Evolutionary conservation across 345 rosid genomes (phyloP).

Genomic region (Cardiospermum halicacabum): DNA sequence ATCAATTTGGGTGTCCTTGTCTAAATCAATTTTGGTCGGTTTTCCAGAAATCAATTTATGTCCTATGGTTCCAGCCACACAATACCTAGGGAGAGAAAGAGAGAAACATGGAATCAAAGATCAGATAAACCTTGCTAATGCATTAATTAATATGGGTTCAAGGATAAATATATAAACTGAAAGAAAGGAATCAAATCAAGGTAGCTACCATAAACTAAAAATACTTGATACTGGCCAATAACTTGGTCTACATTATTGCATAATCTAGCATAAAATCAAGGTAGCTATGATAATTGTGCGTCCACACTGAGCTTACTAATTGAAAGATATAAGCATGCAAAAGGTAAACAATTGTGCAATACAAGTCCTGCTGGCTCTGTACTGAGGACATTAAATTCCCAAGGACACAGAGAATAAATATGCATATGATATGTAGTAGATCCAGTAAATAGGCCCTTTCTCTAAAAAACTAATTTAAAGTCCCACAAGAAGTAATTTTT

Average conservation of each 20-base stretch:
- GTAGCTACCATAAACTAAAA: too few species aligned
- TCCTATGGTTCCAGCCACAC: constrained; percentile 92
- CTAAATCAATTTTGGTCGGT: constrained; percentile 73
- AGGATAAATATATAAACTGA: neutral
- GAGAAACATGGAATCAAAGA: neutral
- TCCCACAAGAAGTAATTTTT: neutral
- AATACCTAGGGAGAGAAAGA: constrained; percentile 47
- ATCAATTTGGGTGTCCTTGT: constrained; percentile 75
- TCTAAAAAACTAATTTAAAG: neutral
- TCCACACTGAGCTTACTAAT: neutral
- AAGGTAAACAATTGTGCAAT: neutral
- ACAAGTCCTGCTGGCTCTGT: too few species aligned
- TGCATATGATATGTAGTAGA: neutral
- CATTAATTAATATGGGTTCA: constrained; percentile 3
- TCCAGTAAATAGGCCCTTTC: neutral
- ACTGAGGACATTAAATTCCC: neutral
- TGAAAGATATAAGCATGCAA: neutral
- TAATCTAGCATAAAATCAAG: neutral
- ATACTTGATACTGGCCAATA: too few species aligned
- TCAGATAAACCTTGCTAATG: neutral
- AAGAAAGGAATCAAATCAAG: neutral
- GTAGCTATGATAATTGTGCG: too few species aligned
- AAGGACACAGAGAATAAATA: neutral
- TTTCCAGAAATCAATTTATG: constrained; percentile 86
- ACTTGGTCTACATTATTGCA: neutral